Conservation (phyloP, 2,329 filamentous ascomycete species). For the Tolypocladium tundrense region DNA sequence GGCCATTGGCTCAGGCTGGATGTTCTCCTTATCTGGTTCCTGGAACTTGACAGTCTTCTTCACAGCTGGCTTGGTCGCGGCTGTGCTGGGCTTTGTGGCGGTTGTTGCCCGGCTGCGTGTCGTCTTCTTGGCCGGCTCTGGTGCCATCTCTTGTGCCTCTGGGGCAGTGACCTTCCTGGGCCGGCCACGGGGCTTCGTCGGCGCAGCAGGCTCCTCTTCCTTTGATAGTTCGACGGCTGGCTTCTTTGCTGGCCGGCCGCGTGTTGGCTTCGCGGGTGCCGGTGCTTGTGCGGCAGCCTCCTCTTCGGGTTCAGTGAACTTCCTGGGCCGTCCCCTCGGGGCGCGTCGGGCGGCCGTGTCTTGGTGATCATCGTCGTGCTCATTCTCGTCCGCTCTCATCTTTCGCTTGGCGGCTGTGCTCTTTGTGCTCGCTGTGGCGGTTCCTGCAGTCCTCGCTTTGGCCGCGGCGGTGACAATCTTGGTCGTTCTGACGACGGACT, state of each 20-base stretch:
- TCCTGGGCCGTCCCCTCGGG: constrained; percentile 33
- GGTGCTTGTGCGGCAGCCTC: constrained; percentile 6
- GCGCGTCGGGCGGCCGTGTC: constrained; percentile 23
- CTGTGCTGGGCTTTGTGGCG: constrained; percentile 20
- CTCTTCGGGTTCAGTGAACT: constrained; percentile 19
- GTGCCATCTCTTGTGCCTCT: constrained; percentile 10
- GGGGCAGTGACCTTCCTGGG: constrained; percentile 26
- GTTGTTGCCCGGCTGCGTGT: constrained; percentile 15
- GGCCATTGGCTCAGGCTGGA: constrained; percentile 29
- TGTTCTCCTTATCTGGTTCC: constrained; percentile 55
- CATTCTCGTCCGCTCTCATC: constrained; percentile 42
- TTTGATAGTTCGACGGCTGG: constrained; percentile 12
- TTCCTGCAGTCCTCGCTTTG: constrained; percentile 31
- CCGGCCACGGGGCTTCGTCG: constrained; percentile 29
- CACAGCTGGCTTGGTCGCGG: constrained; percentile 29
- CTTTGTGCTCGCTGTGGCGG: constrained; percentile 20
- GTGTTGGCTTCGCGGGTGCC: constrained; percentile 15
- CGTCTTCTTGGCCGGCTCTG: constrained; percentile 20
- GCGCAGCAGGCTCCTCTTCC: constrained; percentile 14
- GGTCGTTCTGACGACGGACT: constrained; percentile 27
- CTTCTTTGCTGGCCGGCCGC: constrained; percentile 17
- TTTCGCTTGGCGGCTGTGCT: constrained; percentile 35
- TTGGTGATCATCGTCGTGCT: constrained; percentile 27
- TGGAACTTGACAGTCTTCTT: constrained; percentile 57
- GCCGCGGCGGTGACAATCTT: constrained; percentile 38